A percentile compares a stretch with the other conserved stretches of the same genome.
phyloP scores from a whole-genome alignment of 2,329 filamentous ascomycete genomes.

The Exserohilum rostratum region DNA sequence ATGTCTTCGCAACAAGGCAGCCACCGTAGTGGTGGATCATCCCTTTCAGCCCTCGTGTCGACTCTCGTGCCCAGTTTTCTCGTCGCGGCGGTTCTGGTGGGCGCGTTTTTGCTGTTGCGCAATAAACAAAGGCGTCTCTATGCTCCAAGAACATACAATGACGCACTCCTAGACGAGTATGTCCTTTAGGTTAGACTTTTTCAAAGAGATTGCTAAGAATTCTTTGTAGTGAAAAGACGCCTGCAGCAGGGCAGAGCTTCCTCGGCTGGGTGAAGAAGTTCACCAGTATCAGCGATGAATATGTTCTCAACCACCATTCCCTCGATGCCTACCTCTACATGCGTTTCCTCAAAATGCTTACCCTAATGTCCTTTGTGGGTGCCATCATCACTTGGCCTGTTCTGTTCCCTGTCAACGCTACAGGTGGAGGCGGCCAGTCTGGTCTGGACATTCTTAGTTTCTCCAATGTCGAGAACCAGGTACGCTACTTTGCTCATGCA shows the following conservation, averaged over 20 bases:
- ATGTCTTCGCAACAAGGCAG: conserved; percentile 4
- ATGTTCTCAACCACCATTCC: conserved; percentile 56
- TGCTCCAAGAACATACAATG: conserved; percentile 53
- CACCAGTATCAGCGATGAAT: conserved; percentile 50
- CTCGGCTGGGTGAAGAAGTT: conserved; percentile 61
- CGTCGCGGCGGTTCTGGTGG: conserved; percentile 35
- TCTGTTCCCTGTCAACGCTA: conserved; percentile 55
- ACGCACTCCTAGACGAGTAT: conserved; percentile 44
- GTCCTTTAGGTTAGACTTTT: neutral
- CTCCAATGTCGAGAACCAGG: conserved; percentile 26
- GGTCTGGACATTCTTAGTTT: conserved; percentile 46
- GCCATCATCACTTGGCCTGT: conserved; percentile 54
- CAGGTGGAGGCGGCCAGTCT: conserved; percentile 42
- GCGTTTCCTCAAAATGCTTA: conserved; percentile 54
- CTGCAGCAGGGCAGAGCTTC: conserved; percentile 52
- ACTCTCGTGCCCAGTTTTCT: conserved; percentile 42
- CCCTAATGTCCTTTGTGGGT: conserved; percentile 53
- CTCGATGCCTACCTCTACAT: conserved; percentile 58
- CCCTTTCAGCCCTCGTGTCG: conserved; percentile 50
- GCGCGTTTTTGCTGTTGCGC: conserved; percentile 52
- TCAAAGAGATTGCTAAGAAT: conserved; percentile 31
- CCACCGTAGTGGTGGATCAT: conserved; percentile 1
- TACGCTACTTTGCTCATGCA: conserved; percentile 53
- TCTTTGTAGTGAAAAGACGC: conserved; percentile 43
- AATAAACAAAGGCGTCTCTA: conserved; percentile 52